Evolutionary conservation across 192 early-diverging fungal genomes (phyloP), one percentile per base, ranked within the genome.

Genomic region (Dissophora globulifera): DNA sequence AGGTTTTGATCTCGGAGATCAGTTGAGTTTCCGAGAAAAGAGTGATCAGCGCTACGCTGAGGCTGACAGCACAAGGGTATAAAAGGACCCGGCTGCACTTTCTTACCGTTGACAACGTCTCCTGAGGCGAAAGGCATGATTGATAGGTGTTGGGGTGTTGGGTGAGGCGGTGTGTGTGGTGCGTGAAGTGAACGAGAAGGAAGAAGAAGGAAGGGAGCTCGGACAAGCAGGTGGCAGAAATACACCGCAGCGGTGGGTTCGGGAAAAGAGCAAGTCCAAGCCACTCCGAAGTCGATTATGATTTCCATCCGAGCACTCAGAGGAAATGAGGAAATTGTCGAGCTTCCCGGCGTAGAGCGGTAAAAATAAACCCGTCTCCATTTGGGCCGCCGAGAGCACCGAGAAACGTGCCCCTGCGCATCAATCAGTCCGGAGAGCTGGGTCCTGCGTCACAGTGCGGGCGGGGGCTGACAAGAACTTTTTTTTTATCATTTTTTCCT

Each of bases 61-160:
- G 35, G 35, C 35, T 38, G 35, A 38, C 7, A 38, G 35, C 7
- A 38, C 6, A 13, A 9, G 35, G 35, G 13, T 6, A 38, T 13
- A 9, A 6, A 38, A 38, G 35, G 35, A n/a, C n/a, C n/a, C n/a
- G n/a, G n/a, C n/a, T 38, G 35, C 10, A 7, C 2, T 41, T n/a
- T 19, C 63, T 76, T 67, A 76, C 72, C 72, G 38, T 50, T 53
- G 50, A 76, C 72, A 25, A 30, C 19, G 46, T 76, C 64, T 53
- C 72, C 72, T 20, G 57, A 20, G 38, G 63, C 70, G 43, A 59
- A 59, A 32, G 43, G 43, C 70, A 75, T 75, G 50, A 19, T 75
- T 13, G 57, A 64, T 58, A 50, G 12, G 8, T 53, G 49, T 52
- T 30, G 22, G 27, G 54, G 10, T 52, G 7, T 54, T 35, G 29